These are phyloP conservation scores for Zoysia pacifica DNA, from an alignment of 176 grass and related monocot species.

Conservation along the genomic window DNA sequence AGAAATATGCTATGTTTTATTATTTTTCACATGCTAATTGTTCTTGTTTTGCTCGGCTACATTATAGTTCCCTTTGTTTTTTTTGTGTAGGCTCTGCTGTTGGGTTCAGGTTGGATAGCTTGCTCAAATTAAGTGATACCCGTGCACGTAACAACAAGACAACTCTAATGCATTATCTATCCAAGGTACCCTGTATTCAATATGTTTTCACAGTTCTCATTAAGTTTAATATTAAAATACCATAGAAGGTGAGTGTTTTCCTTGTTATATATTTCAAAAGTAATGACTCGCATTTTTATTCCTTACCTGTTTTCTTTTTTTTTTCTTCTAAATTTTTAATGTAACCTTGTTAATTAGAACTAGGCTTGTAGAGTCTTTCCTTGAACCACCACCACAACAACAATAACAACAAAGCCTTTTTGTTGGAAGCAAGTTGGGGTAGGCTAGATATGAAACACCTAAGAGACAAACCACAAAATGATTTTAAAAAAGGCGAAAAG, in stretches of 20 bases:
- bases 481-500: no score
- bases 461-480: no score
- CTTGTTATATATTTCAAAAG: constrained; percentile 10
- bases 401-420: no score
- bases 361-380: constrained; percentile 1
- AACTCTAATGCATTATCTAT: constrained; percentile 99
- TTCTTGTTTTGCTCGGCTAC: constrained; percentile 10
- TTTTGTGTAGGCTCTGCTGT: constrained; percentile 86
- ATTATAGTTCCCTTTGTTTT: constrained; percentile 12
- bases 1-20: neutral
- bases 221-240: neutral
- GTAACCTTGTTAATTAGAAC: neutral
- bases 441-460: no score
- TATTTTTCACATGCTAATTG: constrained; percentile 2
- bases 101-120: constrained; percentile 98
- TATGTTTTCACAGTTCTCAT: neutral
- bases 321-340: neutral
- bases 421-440: no score
- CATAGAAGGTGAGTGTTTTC: constrained; percentile 8
- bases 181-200: constrained; percentile 67
- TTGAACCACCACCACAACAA: neutral
- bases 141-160: constrained; percentile 97
- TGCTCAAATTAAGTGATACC: constrained; percentile 95
- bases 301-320: neutral
- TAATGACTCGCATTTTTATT: constrained; percentile 2